Evolutionary conservation across 306 rosid species (phyloP), one percentile per base, ranked within the genome.

Genomic region (Fagus sylvatica): DNA sequence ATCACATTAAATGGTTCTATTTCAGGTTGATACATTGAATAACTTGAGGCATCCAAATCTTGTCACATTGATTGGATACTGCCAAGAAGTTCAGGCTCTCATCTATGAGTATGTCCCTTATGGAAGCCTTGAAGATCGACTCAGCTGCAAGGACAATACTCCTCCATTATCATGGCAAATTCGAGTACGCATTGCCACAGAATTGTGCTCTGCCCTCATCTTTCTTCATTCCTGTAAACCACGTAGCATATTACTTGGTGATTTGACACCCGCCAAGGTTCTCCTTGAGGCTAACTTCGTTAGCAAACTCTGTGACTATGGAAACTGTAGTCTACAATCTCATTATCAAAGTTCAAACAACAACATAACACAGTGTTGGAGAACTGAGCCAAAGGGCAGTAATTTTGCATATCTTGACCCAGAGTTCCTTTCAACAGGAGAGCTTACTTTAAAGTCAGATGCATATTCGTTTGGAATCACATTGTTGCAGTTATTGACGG

Each of bases 101-200:
- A 69, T 94, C 36, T 94, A 94, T 33, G 98, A 94, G 80, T 92
- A 90, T 88, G 84, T 94, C 43, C 88, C 91, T 17, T 92, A 94
- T 59, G 98, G 98, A 78, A 91, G 92, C 86, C 96, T 94, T 34
- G 97, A 94, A 83, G 98, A 94, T 83, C 89, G 86, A 74, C 91
- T 94, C 68, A 78, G 32, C 81, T 85, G 97, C 88, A 85, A 81
- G 81, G 90, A 84, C 48, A 89, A 88, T 57, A 53, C 90, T 13
- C 76, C 90, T 13, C 94, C 97, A 19, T 87, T 94, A 76, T 75
- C 98, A 81, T 94, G 98, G 98, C 91, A 90, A 85, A 80, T 83
- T 32, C 90, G 98, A 22, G 84, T 90, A 56, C 84, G 89, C 74
- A 81, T 94, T n/a, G 97, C 90, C 49, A 73, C 91, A 1, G 97